Evolutionary conservation across 2,329 filamentous ascomycete species (phyloP).

Genomic region (Xylaria sp.): DNA sequence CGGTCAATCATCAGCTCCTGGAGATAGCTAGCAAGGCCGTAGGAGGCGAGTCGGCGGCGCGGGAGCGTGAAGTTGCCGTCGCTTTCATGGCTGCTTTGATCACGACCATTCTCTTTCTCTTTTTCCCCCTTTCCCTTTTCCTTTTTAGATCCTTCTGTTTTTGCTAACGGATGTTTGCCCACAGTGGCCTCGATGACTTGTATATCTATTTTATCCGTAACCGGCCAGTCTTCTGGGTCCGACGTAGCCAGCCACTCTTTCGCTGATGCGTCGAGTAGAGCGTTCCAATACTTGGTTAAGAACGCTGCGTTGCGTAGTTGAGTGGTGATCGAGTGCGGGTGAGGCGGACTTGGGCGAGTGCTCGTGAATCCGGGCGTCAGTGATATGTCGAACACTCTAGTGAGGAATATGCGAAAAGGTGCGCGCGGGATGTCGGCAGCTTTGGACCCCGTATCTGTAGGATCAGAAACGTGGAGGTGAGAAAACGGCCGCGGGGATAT

Average conservation of each 20-base stretch:
- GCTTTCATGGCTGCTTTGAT: not conserved
- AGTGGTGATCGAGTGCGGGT: conserved; percentile 60
- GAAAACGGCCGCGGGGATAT: conserved; percentile 60
- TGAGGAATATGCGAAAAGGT: conserved; percentile 63
- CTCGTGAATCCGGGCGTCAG: conserved; percentile 64
- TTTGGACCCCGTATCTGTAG: conserved; percentile 25
- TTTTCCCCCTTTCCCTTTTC: conserved; percentile 14
- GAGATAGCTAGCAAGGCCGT: conserved; percentile 56
- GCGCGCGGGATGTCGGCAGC: conserved; percentile 40
- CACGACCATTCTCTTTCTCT: not conserved
- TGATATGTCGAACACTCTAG: conserved; percentile 64
- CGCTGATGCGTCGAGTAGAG: conserved; percentile 54
- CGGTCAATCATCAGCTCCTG: conserved; percentile 60
- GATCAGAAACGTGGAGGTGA: conserved; percentile 43
- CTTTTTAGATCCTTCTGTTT: not conserved
- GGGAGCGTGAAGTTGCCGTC: conserved; percentile 39
- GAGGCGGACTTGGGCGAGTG: conserved; percentile 55
- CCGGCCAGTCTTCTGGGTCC: conserved; percentile 36
- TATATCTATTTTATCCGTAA: conserved; percentile 35
- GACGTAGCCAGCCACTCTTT: conserved; percentile 57
- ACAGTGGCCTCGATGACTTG: conserved; percentile 40
- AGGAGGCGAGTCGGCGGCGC: conserved; percentile 56
- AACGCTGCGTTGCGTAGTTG: conserved; percentile 66
- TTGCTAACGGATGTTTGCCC: conserved; percentile 24
- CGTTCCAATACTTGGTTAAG: conserved; percentile 64